A percentile compares a stretch with the other conserved stretches of the same genome.
Evolutionary conservation across 208 protist genomes (phyloP).

Genomic region (Trypanosoma platydactyli): DNA sequence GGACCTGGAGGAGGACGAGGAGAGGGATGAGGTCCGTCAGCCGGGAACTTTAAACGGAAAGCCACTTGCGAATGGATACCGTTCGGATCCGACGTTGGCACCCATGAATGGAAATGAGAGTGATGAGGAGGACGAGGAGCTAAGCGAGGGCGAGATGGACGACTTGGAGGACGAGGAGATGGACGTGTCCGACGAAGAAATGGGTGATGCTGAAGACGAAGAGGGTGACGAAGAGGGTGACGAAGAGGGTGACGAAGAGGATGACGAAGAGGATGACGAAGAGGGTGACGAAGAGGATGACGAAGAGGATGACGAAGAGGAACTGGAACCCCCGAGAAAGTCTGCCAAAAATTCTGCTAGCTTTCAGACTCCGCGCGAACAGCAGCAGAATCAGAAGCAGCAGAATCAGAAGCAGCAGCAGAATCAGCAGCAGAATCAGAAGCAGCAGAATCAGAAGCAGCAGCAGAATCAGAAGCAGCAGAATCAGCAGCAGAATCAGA

Average conservation of each 20-base stretch:
- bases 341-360: slow-evolving; percentile 6
- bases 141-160: slow-evolving; percentile 31
- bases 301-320: slow-evolving; percentile 33
- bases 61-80: too few relatives aligned
- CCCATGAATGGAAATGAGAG: not conserved
- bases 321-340: slow-evolving; percentile 38
- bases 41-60: too few relatives aligned
- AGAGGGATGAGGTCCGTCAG: not conserved
- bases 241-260: slow-evolving; percentile 37
- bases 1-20: slow-evolving; percentile 17
- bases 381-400: slow-evolving; percentile 4
- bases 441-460: not conserved
- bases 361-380: slow-evolving; percentile 17
- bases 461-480: not conserved
- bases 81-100: slow-evolving; percentile 13
- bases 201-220: slow-evolving; percentile 26
- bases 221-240: slow-evolving; percentile 34
- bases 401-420: not conserved
- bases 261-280: slow-evolving; percentile 28
- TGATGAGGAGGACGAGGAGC: slow-evolving; percentile 23
- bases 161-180: slow-evolving; percentile 27
- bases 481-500: not conserved
- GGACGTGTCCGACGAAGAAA: slow-evolving; percentile 17
- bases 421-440: slow-evolving; percentile 3
- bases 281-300: slow-evolving; percentile 26